These are phyloP conservation scores for Gaultheria prostrata DNA, from an alignment of 148 eudicot genomes.

Conservation along the genomic window DNA sequence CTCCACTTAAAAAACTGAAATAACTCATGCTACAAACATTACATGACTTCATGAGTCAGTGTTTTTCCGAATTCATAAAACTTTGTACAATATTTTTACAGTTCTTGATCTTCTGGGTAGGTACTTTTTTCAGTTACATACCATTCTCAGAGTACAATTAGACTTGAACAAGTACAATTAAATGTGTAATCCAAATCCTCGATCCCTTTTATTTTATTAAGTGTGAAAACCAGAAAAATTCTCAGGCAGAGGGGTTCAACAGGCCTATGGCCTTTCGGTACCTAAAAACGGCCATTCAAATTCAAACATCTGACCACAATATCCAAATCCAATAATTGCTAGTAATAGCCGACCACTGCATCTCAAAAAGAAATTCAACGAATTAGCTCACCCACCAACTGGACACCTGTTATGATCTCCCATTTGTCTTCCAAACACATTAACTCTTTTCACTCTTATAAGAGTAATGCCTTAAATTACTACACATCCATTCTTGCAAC, in stretches of 20 bases:
- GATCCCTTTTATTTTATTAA: background rate
- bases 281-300: background rate
- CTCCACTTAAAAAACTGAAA: background rate
- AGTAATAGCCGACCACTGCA: constrained; percentile 45
- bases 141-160: background rate
- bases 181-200: background rate
- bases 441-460: background rate
- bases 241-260: background rate
- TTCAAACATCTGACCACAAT: constrained; percentile 23
- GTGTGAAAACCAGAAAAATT: constrained; percentile 5
- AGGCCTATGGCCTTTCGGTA: background rate
- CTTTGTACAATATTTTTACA: background rate
- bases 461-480: background rate
- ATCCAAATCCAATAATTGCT: constrained; percentile 15
- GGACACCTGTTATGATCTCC: constrained; percentile 40
- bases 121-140: background rate
- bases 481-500: background rate
- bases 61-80: background rate
- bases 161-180: background rate
- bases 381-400: constrained; percentile 65
- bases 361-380: constrained; percentile 36
- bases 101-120: background rate
- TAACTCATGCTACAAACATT: background rate
- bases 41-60: background rate
- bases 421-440: constrained; percentile 14